phyloP scores from a whole-genome alignment of 179 eudicot species.

The Nepenthes alata region DNA sequence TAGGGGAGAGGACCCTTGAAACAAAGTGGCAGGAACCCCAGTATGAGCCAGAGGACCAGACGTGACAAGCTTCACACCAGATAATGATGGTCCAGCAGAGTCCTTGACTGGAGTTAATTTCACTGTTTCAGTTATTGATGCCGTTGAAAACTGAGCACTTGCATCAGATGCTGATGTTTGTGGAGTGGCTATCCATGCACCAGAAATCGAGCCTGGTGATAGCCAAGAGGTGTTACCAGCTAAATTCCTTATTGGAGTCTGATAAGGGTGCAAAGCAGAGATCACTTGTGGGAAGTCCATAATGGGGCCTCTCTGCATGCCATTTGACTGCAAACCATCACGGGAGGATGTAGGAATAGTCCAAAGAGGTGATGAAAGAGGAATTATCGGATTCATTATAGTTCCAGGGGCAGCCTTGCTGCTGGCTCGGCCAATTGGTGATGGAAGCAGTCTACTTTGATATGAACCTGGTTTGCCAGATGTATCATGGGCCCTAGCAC shows the following conservation, averaged over 20 bases:
- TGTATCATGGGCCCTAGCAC: conserved; percentile 38
- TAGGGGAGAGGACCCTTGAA: conserved; percentile 25
- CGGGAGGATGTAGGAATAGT: conserved; percentile 52
- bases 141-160: conserved; percentile 35
- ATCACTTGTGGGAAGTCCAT: conserved; percentile 48
- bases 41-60: conserved; percentile 26
- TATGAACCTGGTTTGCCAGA: conserved; percentile 30
- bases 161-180: conserved; percentile 45
- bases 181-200: conserved; percentile 55
- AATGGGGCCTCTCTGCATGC: conserved; percentile 33
- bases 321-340: conserved; percentile 39
- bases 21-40: conserved; percentile 20
- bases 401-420: conserved; percentile 43
- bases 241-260: conserved; percentile 46
- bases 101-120: conserved; percentile 51
- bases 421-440: conserved; percentile 46
- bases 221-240: conserved; percentile 58
- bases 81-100: conserved; percentile 21
- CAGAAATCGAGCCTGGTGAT: conserved; percentile 50
- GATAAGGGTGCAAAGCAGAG: conserved; percentile 55
- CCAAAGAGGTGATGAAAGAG: conserved; percentile 89
- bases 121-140: conserved; percentile 48
- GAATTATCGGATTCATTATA: conserved; percentile 35
- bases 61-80: conserved; percentile 36
- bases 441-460: conserved; percentile 32